phyloP scores from a whole-genome alignment of 345 rosid genomes.

The Rhizophora mangle region DNA sequence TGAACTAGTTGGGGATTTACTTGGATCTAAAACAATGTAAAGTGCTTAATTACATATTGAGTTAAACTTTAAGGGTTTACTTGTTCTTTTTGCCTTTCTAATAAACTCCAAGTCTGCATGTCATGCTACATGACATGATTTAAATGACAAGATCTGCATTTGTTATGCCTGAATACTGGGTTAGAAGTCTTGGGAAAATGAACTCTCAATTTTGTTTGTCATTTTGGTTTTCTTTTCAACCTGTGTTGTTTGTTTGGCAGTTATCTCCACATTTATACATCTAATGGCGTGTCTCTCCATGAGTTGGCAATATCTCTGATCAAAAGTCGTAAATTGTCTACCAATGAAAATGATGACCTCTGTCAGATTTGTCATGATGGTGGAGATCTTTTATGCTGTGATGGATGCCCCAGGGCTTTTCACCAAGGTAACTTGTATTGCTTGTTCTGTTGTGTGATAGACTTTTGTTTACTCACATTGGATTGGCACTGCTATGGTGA shows the following conservation, averaged over 20 bases:
- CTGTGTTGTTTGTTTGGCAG: conserved; percentile 39
- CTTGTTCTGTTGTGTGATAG: neutral
- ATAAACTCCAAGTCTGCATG: too few species aligned
- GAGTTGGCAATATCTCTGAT: conserved; percentile 87
- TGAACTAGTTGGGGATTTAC: too few species aligned
- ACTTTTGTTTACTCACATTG: too few species aligned
- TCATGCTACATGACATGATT: neutral
- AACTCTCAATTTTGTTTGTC: neutral
- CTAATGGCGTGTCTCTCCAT: conserved; percentile 97
- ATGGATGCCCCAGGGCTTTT: conserved; percentile 97
- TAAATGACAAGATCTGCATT: neutral
- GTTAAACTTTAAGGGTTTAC: too few species aligned
- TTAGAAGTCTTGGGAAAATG: neutral
- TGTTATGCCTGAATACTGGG: neutral
- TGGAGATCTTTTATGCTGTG: conserved; percentile 88
- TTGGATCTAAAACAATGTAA: too few species aligned
- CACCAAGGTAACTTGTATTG: conserved; percentile 55
- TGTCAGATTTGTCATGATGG: conserved; percentile 96
- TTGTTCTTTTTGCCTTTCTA: too few species aligned
- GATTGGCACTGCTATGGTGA: neutral
- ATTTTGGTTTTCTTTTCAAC: neutral
- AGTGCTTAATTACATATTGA: too few species aligned
- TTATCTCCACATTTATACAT: conserved; percentile 86
- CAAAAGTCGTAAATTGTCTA: conserved; percentile 63
- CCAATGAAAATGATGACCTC: conserved; percentile 72